A percentile compares a stretch with the other conserved stretches of the same genome.
Evolutionary conservation across 352 stramenopile genomes (phyloP).

Genomic region (Phytophthora tubulina): DNA sequence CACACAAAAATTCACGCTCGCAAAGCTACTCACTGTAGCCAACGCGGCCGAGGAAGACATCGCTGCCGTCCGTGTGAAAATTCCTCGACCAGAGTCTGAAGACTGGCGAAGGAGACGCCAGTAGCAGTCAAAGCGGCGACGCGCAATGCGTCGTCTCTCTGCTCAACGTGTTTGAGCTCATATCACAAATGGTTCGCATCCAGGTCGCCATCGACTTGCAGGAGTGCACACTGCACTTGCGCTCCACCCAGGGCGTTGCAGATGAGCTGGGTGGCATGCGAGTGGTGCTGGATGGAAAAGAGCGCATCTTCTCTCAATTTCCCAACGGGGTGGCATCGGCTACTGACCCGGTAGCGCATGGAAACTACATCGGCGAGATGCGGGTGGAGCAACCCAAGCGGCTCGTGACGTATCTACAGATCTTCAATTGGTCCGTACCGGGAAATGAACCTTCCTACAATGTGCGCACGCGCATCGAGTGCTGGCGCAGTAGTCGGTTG

Average conservation of each 20-base stretch:
- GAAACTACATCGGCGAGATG: constrained; percentile 66
- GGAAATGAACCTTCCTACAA: constrained; percentile 43
- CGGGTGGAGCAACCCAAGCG: constrained; percentile 47
- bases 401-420: constrained; percentile 55
- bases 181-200: constrained; percentile 52
- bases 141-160: constrained; percentile 35
- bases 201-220: constrained; percentile 47
- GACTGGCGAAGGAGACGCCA: too few relatives aligned
- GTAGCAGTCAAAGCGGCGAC: too few relatives aligned
- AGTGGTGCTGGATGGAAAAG: constrained; percentile 65
- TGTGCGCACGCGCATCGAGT: constrained; percentile 53
- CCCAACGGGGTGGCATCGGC: constrained; percentile 53
- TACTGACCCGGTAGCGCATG: constrained; percentile 29
- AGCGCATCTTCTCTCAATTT: constrained; percentile 61
- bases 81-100: too few relatives aligned
- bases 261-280: constrained; percentile 39
- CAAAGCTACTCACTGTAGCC: constrained; percentile 44
- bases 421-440: constrained; percentile 47
- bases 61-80: constrained; percentile 6
- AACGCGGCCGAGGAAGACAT: constrained; percentile 66
- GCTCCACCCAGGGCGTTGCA: constrained; percentile 40
- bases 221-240: constrained; percentile 43
- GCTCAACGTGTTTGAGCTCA: constrained; percentile 48
- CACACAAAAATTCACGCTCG: constrained; percentile 46
- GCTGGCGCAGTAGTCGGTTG: constrained; percentile 52